phyloP scores from a whole-genome alignment of 441 rosid genomes.

The Populus hybrid region DNA sequence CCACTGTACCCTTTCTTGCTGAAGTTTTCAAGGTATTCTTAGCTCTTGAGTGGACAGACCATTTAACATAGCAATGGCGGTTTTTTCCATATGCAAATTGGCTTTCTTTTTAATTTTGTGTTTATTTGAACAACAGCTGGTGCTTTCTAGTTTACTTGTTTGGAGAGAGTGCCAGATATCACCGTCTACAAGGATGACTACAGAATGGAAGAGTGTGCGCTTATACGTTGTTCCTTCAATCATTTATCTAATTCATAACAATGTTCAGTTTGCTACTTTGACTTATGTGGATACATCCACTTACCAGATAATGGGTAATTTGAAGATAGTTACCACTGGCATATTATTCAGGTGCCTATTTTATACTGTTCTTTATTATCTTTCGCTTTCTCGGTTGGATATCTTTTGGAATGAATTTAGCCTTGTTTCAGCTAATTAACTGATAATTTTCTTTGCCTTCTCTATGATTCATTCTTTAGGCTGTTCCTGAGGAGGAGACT shows the following conservation, averaged over 20 bases:
- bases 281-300: conserved; percentile 76
- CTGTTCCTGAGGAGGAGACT: conserved; percentile 58
- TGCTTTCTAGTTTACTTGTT: conserved; percentile 56
- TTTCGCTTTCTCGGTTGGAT: not conserved
- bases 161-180: conserved; percentile 48
- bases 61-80: not conserved
- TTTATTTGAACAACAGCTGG: conserved; percentile 38
- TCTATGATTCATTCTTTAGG: conserved; percentile 28
- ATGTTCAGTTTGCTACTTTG: conserved; percentile 75
- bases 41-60: not conserved
- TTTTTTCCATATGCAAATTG: not conserved
- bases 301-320: conserved; percentile 81
- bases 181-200: conserved; percentile 56
- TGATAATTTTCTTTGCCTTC: not conserved
- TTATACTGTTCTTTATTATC: not conserved
- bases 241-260: conserved; percentile 71
- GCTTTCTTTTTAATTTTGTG: not conserved
- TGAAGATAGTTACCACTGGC: conserved; percentile 77
- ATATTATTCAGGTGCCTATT: conserved; percentile 11
- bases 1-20: conserved; percentile 73
- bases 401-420: not conserved
- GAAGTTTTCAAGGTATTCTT: conserved; percentile 59
- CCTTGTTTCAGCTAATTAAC: not conserved
- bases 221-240: conserved; percentile 70
- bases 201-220: conserved; percentile 66